Evolutionary conservation across 75 land plant species (phyloP), one percentile per base, ranked within the genome.

Genomic region (Chamaecyparis obtusa): DNA sequence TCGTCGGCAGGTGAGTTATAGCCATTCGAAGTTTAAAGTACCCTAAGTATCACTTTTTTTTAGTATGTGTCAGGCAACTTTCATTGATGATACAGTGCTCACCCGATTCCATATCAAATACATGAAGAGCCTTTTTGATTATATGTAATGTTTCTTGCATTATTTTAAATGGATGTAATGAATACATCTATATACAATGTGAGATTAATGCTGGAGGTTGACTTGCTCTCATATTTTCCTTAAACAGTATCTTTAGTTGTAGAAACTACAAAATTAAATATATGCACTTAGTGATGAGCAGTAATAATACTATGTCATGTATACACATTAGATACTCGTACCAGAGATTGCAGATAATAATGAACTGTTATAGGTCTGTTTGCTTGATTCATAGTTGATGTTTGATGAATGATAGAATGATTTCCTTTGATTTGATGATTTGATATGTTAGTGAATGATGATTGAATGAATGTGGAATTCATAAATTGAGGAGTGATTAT

Each of bases 1-100:
- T 69, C 91, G 99, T 13, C 92, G 93, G 37, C 99, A 97, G 96
- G 99, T 97, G 56, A 44, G 32, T 84, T 51, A 84, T 17, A 84
- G 37, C 4, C 36, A n/a, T 51, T 36, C 55, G n/a, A n/a, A n/a
- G n/a, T 83, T 80, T 49, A 19, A 2, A 43, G 41, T 64, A 17
- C 44, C 9, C 4, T 19, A 81, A 13, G 37, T 35, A 35, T 21
- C 8, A 17, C 36, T 39, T 78, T 78, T 17, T 35, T 6, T 79
- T 78, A 21, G 10, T 79, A 24, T 46, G 4, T 84, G 15, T 7
- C 27, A 44, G 24, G 10, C 14, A 30, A 84, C 33, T 48, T 14
- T 84, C 5, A 24, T 0, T 46, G 51, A 14, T 84, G 10, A 84
- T 5, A 1, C 3, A 83, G 19, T 27, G 43, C 30, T 24, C 5